Evolutionary conservation across 2,329 filamentous ascomycete genomes (phyloP), one percentile per base, ranked within the genome.

Genomic region (Fusarium zealandicum): DNA sequence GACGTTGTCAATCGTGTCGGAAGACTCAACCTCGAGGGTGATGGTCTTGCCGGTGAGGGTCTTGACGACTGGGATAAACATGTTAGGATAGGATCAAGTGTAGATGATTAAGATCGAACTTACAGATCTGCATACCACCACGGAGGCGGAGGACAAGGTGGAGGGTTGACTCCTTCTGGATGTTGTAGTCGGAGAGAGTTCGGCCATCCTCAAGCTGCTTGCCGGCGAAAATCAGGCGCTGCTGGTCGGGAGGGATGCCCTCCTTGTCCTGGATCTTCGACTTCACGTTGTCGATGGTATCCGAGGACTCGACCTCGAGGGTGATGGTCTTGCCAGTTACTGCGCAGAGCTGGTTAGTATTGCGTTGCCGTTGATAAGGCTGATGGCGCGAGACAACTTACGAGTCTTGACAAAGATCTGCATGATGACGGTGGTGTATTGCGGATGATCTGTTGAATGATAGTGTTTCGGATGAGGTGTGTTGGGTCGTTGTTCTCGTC

Each of bases 181-280:
- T 84, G 69, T 82, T 82, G 77, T 82, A 81, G 57, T 82, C 80
- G 46, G 77, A 78, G 7, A 83, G 75, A 50, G 80, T 83, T 47
- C 80, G 80, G 57, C 93, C 93, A 67, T 98, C 93, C 76, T 98
- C 93, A 4, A 97, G 86, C 75, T 98, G 93, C 84, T 98, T 98
- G 57, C 93, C 93, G 37, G 93, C 93, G 67, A 97, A 97, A 75
- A 97, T 97, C 65, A 97, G 77, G 68, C 93, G 93, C 81, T 97
- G 93, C 78, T 98, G 93, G 72, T 97, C 93, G 10, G 93, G 93
- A 39, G 93, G 93, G 51, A 98, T 97, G 36, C 93, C 93, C 79
- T 98, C 93, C 86, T 98, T 97, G 72, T 98, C 93, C 78, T 98
- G 93, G 43, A 97, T 98, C 86, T 97, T 98, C 42, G 84, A 87